Conservation (phyloP, 2,329 filamentous ascomycete genomes). For the Pestalotiopsis sp. region DNA sequence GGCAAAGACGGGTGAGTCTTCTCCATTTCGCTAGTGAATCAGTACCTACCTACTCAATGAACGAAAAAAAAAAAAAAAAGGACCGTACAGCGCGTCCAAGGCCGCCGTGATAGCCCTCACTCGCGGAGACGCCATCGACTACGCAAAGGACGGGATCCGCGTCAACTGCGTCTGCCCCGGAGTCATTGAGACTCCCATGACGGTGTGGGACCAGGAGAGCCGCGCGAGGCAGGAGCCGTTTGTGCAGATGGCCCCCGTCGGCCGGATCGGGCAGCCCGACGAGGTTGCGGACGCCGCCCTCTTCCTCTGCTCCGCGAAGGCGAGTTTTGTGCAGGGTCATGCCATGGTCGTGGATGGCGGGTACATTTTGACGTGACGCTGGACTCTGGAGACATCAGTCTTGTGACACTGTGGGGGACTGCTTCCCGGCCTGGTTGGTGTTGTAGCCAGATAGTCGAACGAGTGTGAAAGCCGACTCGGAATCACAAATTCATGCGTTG, state of each 20-base stretch:
- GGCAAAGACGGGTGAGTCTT: slow-evolving; percentile 33
- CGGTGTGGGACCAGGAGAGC: slow-evolving; percentile 40
- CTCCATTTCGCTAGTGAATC: neutral
- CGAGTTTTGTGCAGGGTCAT: slow-evolving; percentile 54
- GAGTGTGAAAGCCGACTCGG: no score
- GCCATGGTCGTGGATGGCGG: slow-evolving; percentile 56
- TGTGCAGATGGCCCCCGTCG: slow-evolving; percentile 50
- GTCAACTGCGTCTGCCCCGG: slow-evolving; percentile 44
- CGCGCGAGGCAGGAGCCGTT: slow-evolving; percentile 39
- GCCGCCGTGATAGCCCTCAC: slow-evolving; percentile 62
- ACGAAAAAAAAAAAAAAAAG: no score
- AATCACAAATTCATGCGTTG: no score
- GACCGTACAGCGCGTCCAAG: slow-evolving; percentile 60
- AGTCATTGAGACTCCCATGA: slow-evolving; percentile 49
- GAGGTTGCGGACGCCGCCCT: slow-evolving; percentile 53
- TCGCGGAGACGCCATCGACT: slow-evolving; percentile 57
- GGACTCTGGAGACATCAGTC: neutral
- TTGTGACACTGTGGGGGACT: neutral
- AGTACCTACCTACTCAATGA: neutral
- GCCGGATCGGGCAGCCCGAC: slow-evolving; percentile 49
- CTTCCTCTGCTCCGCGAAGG: slow-evolving; percentile 50
- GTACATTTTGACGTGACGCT: slow-evolving; percentile 32
- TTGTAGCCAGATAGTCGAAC: no score
- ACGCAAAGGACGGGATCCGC: slow-evolving; percentile 43
- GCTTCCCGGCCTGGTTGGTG: no score